Percentiles rank a stretch among this genome's conserved stretches.
These are phyloP conservation scores for Anastatica hierochuntica DNA, from an alignment of 345 rosid genomes.

Conservation along the genomic window DNA sequence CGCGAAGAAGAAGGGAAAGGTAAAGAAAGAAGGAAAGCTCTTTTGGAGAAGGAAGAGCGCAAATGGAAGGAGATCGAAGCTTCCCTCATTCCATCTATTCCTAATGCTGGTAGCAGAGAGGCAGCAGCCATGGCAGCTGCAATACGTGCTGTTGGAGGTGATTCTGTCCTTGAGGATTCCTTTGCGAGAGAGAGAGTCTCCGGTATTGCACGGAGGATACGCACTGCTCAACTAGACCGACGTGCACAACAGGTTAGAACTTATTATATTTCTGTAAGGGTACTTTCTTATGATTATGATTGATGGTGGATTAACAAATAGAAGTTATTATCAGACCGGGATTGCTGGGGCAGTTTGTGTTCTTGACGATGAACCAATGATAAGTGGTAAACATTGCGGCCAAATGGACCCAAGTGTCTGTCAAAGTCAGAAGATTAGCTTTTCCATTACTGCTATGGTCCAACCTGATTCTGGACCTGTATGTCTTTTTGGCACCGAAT, in stretches of 20 bases:
- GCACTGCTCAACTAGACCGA: conserved; percentile 73
- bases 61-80: conserved; percentile 99
- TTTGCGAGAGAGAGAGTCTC: conserved; percentile 99
- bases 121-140: conserved; percentile 99
- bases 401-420: conserved; percentile 67
- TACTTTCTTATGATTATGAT: conserved; percentile 12
- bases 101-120: conserved; percentile 97
- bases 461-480: conserved; percentile 99
- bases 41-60: conserved; percentile 96
- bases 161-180: conserved; percentile 98
- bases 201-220: conserved; percentile 92
- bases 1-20: conserved; percentile 99
- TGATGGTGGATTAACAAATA: conserved; percentile 6
- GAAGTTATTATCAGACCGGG: conserved; percentile 56
- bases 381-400: conserved; percentile 84
- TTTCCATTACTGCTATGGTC: conserved; percentile 85
- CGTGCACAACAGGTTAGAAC: conserved; percentile 76
- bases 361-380: conserved; percentile 93
- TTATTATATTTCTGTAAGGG: background rate
- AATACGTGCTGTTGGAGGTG: conserved; percentile 99
- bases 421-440: conserved; percentile 74
- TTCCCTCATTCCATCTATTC: conserved; percentile 93
- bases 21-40: conserved; percentile 97
- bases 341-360: conserved; percentile 76
- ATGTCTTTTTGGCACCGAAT: conserved; percentile 94